Evolutionary conservation across 306 rosid species (phyloP), one percentile per base, ranked within the genome.

Genomic region (Hylodesmum podocarpum): DNA sequence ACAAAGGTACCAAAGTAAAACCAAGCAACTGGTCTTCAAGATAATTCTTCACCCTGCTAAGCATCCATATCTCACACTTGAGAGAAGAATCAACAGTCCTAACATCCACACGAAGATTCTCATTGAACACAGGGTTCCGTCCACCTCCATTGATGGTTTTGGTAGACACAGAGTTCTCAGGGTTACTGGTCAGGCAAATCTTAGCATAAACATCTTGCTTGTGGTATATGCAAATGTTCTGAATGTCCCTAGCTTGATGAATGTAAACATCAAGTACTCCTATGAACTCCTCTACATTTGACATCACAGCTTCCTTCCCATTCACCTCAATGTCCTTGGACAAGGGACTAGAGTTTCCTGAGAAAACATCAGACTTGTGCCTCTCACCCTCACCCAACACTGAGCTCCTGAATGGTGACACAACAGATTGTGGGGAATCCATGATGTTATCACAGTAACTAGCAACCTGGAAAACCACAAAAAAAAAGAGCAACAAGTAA

Each of bases 161-260:
- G 59, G 99, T 86, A 71, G 97, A 87, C 16, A 88, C 90, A 0
- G 87, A 40, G n/a, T 43, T 73, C 61, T 79, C 89, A 6, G 97
- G 97, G 44, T 92, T 81, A 73, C 86, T 76, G 1, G 97, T 90
- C 34, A 91, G 72, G 78, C 83, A 96, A 55, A 96, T 81, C 91
- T 85, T 96, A 8, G 98, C 99, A 78, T 93, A 96, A 77, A 96
- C 99, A 85, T 96, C 99, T 88, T 96, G 99, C 84, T 96, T 96
- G 83, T 96, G 99, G 86, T 96, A 96, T 55, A 96, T 96, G 87
- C 99, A 96, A 59, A 93, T 96, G 87, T 93, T 96, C 1, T 92
- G 99, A 77, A 96, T 89, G 77, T 96, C 98, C 81, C 99, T 89
- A 8, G 99, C 99, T 34, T 90, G 91, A 51, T 96, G 97, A 41